Base-by-base conservation (phyloP, 1,284 basidiomycete species). In the Pseudozyma hubeiensis region DNA sequence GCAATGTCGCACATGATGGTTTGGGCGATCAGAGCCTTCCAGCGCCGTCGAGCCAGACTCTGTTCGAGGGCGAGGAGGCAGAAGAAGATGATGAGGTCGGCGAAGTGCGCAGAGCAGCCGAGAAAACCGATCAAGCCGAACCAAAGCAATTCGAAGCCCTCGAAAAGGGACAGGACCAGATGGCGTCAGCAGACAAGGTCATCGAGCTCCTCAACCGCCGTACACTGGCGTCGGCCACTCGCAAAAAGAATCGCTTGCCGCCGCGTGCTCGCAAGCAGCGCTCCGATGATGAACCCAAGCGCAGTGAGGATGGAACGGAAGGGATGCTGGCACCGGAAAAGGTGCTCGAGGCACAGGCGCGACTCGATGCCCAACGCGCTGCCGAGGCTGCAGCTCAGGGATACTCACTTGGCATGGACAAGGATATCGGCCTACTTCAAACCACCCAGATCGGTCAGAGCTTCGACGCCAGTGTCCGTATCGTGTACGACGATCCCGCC, bases 401-500 rank as follows among this genome's bases (percentile, higher is more conserved):
- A 5, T 70, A 55, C 47, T 75, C 72, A 33, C 50, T 70, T 5
- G 72, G 66, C 3, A 55, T 75, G 59, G 72, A 69, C 30, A 69
- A 65, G 63, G 62, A 62, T 17, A 19, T 69, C 7, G 35, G 45
- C 5, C 39, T 56, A 30, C 33, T 34, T 2, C 33, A 47, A 7
- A 46, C 35, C 49, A 64, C 56, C 39, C 69, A 60, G 49, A 52
- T 33, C 24, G 41, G 43, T 0, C 39, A 50, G 29, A 29, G 41
- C 43, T 66, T 66, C n/a, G 67, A 75, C 19, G 55, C 64, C 17
- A 67, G 67, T 31, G 37, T 71, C 4, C 63, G 69, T 16, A 64
- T 80, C 40, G 59, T 75, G n/a, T 80, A 77, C 47, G 71, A 80
- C 48, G 78, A 80, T 46, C 74, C 76, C 3, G 69, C 69, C 1